A percentile compares a stretch with the other conserved stretches of the same genome.
Conservation (phyloP, 176 grass and related monocot genomes). For the maize (Zea mays) region DNA sequence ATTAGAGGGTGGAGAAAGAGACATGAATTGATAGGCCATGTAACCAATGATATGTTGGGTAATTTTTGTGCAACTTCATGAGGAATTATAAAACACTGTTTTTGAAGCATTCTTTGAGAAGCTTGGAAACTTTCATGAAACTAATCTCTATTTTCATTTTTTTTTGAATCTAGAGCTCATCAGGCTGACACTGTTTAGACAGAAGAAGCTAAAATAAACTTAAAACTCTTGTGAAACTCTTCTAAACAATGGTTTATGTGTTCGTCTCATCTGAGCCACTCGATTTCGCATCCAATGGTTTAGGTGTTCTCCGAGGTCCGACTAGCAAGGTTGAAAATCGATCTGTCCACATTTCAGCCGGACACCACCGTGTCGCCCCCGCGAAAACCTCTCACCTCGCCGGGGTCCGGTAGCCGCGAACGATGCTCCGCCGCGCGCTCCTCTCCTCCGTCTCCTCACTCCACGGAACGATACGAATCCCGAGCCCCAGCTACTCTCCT, state of each 20-base stretch:
- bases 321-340: neutral
- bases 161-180: too few relatives aligned
- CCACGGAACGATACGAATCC: neutral
- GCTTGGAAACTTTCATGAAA: too few relatives aligned
- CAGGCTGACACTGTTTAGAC: too few relatives aligned
- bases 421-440: constrained; percentile 41
- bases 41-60: too few relatives aligned
- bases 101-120: too few relatives aligned
- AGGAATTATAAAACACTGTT: too few relatives aligned
- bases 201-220: too few relatives aligned
- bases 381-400: constrained; percentile 8
- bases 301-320: neutral
- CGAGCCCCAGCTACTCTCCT: neutral
- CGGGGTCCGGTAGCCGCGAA: neutral
- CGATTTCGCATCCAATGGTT: neutral
- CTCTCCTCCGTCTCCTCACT: constrained; percentile 15
- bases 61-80: too few relatives aligned
- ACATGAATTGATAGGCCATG: too few relatives aligned
- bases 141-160: too few relatives aligned
- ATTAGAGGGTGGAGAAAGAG: too few relatives aligned
- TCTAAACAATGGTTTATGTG: too few relatives aligned
- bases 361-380: neutral
- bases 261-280: neutral
- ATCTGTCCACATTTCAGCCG: constrained; percentile 4
- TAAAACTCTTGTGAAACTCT: neutral